Evolutionary conservation across 2,329 filamentous ascomycete genomes (phyloP).

Genomic region (Epichloe uncinata): DNA sequence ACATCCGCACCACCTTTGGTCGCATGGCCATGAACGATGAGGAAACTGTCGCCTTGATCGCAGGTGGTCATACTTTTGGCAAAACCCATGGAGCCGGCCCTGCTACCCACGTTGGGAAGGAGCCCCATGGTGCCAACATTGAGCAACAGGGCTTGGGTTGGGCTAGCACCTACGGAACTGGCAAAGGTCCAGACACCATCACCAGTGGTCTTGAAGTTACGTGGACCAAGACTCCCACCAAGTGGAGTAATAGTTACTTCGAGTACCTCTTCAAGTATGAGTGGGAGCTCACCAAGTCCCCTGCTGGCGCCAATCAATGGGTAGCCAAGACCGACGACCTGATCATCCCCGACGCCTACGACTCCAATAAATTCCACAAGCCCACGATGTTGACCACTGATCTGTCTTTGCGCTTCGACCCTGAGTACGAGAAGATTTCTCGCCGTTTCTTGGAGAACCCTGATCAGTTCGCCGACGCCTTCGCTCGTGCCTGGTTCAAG

Average conservation of each 20-base stretch:
- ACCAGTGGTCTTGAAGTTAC: slow-evolving; percentile 67
- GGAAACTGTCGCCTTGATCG: slow-evolving; percentile 69
- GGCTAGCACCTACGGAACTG: slow-evolving; percentile 48
- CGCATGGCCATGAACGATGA: slow-evolving; percentile 78
- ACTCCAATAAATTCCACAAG: slow-evolving; percentile 56
- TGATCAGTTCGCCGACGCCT: slow-evolving; percentile 54
- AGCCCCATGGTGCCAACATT: slow-evolving; percentile 51
- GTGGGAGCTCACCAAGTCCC: slow-evolving; percentile 64
- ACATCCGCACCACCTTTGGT: slow-evolving; percentile 62
- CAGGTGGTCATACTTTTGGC: slow-evolving; percentile 65
- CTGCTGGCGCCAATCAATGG: slow-evolving; percentile 66
- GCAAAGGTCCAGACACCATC: slow-evolving; percentile 60
- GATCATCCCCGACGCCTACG: slow-evolving; percentile 59
- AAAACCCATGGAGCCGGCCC: slow-evolving; percentile 67
- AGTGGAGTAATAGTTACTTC: slow-evolving; percentile 65
- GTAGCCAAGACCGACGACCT: slow-evolving; percentile 53
- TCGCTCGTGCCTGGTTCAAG: slow-evolving; percentile 71
- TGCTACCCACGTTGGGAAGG: slow-evolving; percentile 48
- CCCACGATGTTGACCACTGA: slow-evolving; percentile 71
- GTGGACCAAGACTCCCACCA: slow-evolving; percentile 63
- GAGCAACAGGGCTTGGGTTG: slow-evolving; percentile 61
- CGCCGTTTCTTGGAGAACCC: slow-evolving; percentile 56
- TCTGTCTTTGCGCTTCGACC: slow-evolving; percentile 57
- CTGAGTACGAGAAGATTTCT: slow-evolving; percentile 62
- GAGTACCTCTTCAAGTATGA: slow-evolving; percentile 68